A percentile compares a stretch with the other conserved stretches of the same genome.
These are phyloP conservation scores for Barnettozyma pratensis DNA, from an alignment of 805 yeast species.

Conservation along the genomic window DNA sequence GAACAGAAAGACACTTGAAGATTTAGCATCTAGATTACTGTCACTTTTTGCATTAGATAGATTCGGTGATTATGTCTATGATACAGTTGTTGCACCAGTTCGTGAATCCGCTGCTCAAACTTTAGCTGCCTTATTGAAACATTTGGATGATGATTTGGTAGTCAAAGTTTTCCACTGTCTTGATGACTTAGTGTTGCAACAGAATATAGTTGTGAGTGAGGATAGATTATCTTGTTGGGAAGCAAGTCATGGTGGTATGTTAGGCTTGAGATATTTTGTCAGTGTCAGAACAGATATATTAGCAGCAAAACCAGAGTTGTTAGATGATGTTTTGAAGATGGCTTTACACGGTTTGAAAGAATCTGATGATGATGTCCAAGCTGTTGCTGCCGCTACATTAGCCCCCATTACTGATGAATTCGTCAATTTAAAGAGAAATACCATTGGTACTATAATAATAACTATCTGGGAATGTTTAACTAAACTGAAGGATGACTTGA, in stretches of 20 bases:
- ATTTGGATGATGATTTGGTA: conserved; percentile 52
- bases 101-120: conserved; percentile 96
- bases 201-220: conserved; percentile 24
- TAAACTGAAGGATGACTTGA: conserved; percentile 82
- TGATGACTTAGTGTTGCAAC: conserved; percentile 66
- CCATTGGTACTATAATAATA: conserved; percentile 42
- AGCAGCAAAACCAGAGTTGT: conserved; percentile 44
- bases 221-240: conserved; percentile 73
- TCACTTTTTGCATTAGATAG: conserved; percentile 88
- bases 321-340: conserved; percentile 73
- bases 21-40: conserved; percentile 77
- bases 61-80: conserved; percentile 95
- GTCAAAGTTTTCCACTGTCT: conserved; percentile 60
- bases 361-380: conserved; percentile 92
- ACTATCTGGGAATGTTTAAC: conserved; percentile 91
- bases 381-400: conserved; percentile 91
- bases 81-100: conserved; percentile 97
- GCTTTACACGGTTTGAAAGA: conserved; percentile 80
- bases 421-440: conserved; percentile 52
- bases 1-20: conserved; percentile 74
- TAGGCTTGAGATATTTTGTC: conserved; percentile 88
- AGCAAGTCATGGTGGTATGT: conserved; percentile 96
- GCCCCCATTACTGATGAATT: conserved; percentile 88
- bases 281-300: conserved; percentile 82
- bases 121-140: conserved; percentile 80